These are phyloP conservation scores for Erucastrum elatum DNA, from an alignment of 345 rosid species.

Conservation along the genomic window DNA sequence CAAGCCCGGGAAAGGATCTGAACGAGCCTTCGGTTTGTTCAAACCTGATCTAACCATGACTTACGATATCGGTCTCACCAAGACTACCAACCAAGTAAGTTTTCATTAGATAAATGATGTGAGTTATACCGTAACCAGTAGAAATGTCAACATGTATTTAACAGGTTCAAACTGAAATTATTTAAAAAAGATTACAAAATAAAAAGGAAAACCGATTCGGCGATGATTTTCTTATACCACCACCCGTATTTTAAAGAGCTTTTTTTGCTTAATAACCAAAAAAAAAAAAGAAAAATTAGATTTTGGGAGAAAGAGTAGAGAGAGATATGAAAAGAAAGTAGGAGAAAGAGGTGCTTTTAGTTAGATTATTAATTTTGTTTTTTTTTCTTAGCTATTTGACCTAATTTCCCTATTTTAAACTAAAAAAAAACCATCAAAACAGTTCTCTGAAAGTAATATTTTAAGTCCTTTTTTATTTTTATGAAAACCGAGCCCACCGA, in stretches of 20 bases:
- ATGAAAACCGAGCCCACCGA: neutral
- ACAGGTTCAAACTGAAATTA: neutral
- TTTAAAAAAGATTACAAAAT: neutral
- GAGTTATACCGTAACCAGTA: neutral
- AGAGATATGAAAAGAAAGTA: too few species aligned
- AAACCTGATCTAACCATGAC: conserved; percentile 71
- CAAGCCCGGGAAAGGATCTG: conserved; percentile 77
- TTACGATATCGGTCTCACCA: conserved; percentile 73
- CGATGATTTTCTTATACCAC: neutral
- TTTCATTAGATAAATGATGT: neutral
- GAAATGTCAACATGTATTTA: neutral
- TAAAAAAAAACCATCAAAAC: neutral
- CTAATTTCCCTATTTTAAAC: neutral
- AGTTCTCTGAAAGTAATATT: neutral
- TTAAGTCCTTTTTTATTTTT: neutral
- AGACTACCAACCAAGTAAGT: conserved; percentile 43
- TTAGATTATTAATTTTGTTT: too few species aligned
- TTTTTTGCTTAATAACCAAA: too few species aligned
- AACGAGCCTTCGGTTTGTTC: conserved; percentile 74
- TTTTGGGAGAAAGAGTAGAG: too few species aligned
- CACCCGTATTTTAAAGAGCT: neutral
- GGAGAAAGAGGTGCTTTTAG: too few species aligned
- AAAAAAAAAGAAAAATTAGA: too few species aligned
- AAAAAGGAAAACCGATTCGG: neutral
- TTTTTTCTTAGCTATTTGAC: too few species aligned